phyloP scores from a whole-genome alignment of 1,284 basidiomycete genomes.

The Athelia psychrophila region DNA sequence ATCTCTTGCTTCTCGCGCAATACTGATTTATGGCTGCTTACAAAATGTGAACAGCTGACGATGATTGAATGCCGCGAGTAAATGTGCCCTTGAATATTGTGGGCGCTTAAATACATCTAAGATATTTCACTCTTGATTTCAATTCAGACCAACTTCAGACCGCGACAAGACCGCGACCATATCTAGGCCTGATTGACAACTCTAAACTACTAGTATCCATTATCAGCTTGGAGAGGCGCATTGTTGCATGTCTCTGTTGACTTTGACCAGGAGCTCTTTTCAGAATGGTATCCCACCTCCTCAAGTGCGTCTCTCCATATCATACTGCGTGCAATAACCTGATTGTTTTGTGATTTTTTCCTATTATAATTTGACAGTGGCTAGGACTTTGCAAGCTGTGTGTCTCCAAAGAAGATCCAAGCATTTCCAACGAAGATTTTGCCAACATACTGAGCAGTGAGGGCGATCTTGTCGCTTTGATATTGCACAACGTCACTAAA shows the following conservation, averaged over 20 bases:
- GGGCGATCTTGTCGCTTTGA: conserved; percentile 13
- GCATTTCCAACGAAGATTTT: conserved; percentile 35
- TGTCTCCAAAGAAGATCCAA: conserved; percentile 43
- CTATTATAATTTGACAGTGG: conserved; percentile 67
- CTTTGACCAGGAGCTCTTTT: not conserved
- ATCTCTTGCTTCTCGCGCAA: no score
- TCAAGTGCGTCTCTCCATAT: not conserved
- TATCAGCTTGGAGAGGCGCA: no score
- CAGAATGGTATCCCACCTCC: not conserved
- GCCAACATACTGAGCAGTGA: conserved; percentile 47
- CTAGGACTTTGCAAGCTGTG: conserved; percentile 57
- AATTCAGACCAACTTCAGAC: no score
- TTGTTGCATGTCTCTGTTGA: not conserved
- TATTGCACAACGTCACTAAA: conserved; percentile 1
- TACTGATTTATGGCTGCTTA: no score
- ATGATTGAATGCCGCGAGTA: no score
- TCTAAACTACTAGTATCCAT: not conserved
- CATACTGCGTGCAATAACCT: not conserved
- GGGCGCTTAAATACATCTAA: no score
- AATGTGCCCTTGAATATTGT: no score
- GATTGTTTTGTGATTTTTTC: no score
- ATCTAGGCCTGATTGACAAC: no score
- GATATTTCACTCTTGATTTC: no score
- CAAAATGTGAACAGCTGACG: no score
- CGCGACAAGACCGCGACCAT: no score